These are phyloP conservation scores for Diddensiella transvaalensis DNA, from an alignment of 805 yeast species.

Conservation along the genomic window DNA sequence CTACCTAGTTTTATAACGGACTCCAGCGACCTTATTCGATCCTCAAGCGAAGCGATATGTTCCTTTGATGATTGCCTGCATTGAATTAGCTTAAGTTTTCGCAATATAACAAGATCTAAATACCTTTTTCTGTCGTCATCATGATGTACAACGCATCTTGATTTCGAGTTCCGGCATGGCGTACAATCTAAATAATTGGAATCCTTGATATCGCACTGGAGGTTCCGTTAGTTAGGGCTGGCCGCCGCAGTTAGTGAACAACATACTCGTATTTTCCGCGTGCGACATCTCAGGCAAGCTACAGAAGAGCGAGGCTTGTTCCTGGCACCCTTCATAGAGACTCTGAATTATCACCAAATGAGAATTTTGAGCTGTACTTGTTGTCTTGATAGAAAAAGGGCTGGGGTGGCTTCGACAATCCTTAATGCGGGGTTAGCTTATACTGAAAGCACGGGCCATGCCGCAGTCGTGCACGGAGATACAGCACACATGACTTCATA, in stretches of 20 bases:
- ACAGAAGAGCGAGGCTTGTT: not conserved
- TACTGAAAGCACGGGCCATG: too few relatives aligned
- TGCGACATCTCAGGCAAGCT: not conserved
- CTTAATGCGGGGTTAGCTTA: too few relatives aligned
- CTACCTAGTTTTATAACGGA: not conserved
- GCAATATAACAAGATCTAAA: too few relatives aligned
- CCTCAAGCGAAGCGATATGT: not conserved
- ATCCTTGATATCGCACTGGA: not conserved
- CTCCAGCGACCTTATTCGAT: not conserved
- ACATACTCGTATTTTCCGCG: not conserved
- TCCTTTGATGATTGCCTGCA: not conserved
- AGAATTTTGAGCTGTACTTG: not conserved
- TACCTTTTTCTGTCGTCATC: not conserved
- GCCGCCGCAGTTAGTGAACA: not conserved
- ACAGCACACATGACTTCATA: too few relatives aligned
- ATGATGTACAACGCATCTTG: not conserved
- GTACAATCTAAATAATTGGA: not conserved
- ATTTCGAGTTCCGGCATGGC: not conserved
- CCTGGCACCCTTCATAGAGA: not conserved
- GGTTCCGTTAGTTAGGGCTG: not conserved
- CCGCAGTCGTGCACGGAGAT: too few relatives aligned
- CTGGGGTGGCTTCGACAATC: too few relatives aligned
- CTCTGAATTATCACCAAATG: too few relatives aligned
- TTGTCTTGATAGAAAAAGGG: too few relatives aligned
- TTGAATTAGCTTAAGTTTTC: too few relatives aligned